phyloP scores from a whole-genome alignment of 371 early-diverging fungal genomes.

The Smittium mucronatum region DNA sequence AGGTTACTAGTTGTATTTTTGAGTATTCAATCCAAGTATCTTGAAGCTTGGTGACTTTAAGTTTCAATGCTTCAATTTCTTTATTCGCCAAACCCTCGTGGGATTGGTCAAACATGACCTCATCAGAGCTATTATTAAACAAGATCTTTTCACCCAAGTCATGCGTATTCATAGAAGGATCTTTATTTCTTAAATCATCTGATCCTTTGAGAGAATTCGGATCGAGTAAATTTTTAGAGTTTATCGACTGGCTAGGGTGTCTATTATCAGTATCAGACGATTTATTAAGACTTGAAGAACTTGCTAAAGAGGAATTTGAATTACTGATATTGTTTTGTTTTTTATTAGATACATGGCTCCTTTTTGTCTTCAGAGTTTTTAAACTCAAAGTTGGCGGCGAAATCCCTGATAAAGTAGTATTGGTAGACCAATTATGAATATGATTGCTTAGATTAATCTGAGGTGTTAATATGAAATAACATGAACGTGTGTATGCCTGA shows the following conservation, averaged over 20 bases:
- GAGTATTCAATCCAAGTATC: slow-evolving; percentile 28
- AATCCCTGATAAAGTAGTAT: neutral
- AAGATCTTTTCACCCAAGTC: neutral
- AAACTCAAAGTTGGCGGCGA: neutral
- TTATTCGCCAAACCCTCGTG: neutral
- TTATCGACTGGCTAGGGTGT: neutral
- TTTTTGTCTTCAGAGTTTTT: neutral
- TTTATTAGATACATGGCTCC: neutral
- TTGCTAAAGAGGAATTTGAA: neutral
- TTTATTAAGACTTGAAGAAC: neutral
- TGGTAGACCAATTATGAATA: slow-evolving; percentile 1
- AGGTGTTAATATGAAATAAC: slow-evolving; percentile 12
- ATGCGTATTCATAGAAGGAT: neutral
- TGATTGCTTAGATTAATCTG: neutral
- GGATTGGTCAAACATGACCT: neutral
- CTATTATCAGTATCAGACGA: neutral
- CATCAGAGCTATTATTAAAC: neutral
- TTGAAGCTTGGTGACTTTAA: slow-evolving; percentile 9
- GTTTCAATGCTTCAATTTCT: neutral
- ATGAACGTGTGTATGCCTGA: slow-evolving; percentile 30
- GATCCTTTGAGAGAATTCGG: neutral
- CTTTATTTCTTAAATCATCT: neutral
- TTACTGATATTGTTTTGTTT: neutral
- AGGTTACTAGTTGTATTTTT: slow-evolving; percentile 21
- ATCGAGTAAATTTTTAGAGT: neutral